These are phyloP conservation scores for Escovopsis sp. DNA, from an alignment of 2,329 filamentous ascomycete genomes.

Conservation along the genomic window DNA sequence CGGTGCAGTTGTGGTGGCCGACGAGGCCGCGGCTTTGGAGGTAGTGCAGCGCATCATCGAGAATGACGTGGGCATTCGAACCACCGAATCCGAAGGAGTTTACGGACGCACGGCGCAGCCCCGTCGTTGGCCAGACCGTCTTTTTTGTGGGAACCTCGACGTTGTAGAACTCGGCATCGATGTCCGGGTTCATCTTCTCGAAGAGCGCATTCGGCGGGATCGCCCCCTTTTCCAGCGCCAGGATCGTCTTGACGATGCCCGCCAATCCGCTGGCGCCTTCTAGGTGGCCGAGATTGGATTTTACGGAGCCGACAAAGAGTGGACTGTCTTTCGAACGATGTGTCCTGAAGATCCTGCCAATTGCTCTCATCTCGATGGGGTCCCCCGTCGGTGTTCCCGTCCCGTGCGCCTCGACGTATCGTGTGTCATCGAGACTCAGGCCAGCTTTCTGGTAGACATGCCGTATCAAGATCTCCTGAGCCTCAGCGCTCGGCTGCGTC, in stretches of 20 bases:
- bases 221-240: neutral
- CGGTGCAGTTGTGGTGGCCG: neutral
- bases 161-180: conserved; percentile 7
- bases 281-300: neutral
- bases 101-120: conserved; percentile 7
- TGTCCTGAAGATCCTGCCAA: neutral
- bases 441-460: neutral
- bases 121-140: neutral
- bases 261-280: neutral
- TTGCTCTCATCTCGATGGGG: neutral
- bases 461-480: neutral
- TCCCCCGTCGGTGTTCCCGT: neutral
- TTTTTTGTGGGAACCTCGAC: neutral
- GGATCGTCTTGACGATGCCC: neutral
- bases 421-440: neutral
- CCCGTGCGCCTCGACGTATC: neutral
- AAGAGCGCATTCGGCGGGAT: neutral
- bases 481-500: neutral
- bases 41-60: conserved; percentile 9
- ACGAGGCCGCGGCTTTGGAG: neutral
- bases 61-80: conserved; percentile 26
- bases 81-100: conserved; percentile 26
- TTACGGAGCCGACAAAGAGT: neutral
- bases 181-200: neutral
- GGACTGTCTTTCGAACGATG: neutral